Conservation (phyloP, 345 rosid species). For the Hevea brasiliensis region DNA sequence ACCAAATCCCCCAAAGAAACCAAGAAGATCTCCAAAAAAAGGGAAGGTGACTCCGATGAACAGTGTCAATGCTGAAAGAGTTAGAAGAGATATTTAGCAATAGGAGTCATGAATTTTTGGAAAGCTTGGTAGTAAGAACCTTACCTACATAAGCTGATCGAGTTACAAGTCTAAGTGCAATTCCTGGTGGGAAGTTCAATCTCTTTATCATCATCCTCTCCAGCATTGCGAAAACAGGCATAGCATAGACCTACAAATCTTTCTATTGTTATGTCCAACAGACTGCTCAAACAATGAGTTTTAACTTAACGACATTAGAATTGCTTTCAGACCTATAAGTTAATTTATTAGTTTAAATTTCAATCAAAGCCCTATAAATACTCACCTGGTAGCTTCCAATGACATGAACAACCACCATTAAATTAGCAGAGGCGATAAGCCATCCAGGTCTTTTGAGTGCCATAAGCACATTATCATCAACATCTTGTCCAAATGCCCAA, state of each 20-base stretch:
- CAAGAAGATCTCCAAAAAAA: conserved; percentile 93
- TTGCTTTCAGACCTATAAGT: too few relatives aligned
- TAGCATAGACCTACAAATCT: conserved; percentile 65
- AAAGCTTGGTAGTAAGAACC: conserved; percentile 11
- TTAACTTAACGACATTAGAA: neutral
- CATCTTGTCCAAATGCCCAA: conserved; percentile 80
- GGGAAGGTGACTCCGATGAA: conserved; percentile 86
- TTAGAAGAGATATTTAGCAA: neutral
- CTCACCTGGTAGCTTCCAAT: conserved; percentile 86
- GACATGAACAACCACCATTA: conserved; percentile 95
- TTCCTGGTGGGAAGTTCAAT: conserved; percentile 57
- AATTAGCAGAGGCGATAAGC: conserved; percentile 89
- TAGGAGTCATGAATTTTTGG: neutral
- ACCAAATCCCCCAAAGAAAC: conserved; percentile 96
- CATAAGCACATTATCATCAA: conserved; percentile 75
- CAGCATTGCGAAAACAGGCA: conserved; percentile 85
- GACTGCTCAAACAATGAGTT: neutral
- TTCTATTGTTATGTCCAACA: neutral
- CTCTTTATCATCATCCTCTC: conserved; percentile 58
- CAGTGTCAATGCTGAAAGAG: conserved; percentile 69
- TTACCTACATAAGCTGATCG: conserved; percentile 86
- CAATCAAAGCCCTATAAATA: neutral
- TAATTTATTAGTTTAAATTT: too few relatives aligned
- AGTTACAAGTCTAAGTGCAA: conserved; percentile 54
- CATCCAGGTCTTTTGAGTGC: conserved; percentile 64